Evolutionary conservation across 164 flowering plant genomes (phyloP).

Genomic region (Annona squamosa): DNA sequence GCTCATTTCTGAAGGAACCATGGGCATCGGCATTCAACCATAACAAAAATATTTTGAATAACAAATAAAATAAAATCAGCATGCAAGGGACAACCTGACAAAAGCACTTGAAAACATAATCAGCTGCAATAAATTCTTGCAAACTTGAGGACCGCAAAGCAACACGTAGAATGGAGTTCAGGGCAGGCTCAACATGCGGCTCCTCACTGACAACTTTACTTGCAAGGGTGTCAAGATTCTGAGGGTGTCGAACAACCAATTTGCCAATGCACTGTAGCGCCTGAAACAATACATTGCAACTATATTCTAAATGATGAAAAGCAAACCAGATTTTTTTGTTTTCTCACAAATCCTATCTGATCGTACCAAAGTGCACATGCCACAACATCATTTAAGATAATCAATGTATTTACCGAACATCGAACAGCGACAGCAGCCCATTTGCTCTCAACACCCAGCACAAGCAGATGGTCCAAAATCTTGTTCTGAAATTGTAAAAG

Average conservation of each 20-base stretch:
- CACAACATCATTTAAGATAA: background rate
- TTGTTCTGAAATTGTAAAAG: slow-evolving; percentile 46
- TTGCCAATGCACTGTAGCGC: slow-evolving; percentile 81
- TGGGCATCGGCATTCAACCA: background rate
- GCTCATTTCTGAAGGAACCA: background rate
- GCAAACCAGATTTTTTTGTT: background rate
- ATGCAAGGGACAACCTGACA: slow-evolving; percentile 59
- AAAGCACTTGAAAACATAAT: slow-evolving; percentile 74
- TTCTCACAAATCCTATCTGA: background rate
- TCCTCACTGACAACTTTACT: slow-evolving; percentile 84
- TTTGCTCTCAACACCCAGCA: slow-evolving; percentile 93
- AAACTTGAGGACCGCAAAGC: slow-evolving; percentile 64
- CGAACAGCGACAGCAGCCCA: slow-evolving; percentile 96
- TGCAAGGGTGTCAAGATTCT: slow-evolving; percentile 62
- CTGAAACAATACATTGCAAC: slow-evolving; percentile 25
- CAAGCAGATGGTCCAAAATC: slow-evolving; percentile 64
- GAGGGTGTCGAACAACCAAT: slow-evolving; percentile 59
- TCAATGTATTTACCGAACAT: slow-evolving; percentile 49
- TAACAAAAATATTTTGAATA: background rate
- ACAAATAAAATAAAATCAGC: background rate
- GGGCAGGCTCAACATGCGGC: slow-evolving; percentile 69
- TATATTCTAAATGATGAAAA: background rate
- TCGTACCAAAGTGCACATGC: background rate
- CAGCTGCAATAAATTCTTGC: slow-evolving; percentile 84
- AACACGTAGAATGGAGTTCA: slow-evolving; percentile 78